Conservation (phyloP, 345 rosid genomes). For the Salix viminalis region DNA sequence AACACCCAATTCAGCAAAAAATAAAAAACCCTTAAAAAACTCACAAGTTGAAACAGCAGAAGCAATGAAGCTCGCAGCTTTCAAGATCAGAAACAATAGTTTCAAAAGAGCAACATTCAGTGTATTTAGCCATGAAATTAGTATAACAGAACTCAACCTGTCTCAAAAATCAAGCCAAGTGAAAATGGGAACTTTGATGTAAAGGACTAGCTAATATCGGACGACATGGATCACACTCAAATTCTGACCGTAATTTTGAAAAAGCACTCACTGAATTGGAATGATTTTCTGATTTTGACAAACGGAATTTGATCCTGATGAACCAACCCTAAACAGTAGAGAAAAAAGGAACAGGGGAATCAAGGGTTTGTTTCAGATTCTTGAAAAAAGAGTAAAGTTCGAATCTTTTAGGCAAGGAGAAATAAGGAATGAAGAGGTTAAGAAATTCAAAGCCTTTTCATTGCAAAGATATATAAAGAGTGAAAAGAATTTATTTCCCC, state of each 20-base stretch:
- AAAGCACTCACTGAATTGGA: neutral
- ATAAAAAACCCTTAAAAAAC: neutral
- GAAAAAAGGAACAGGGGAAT: neutral
- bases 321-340: neutral
- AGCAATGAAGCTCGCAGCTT: conserved; percentile 7
- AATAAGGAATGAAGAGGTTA: neutral
- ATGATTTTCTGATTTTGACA: neutral
- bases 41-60: conserved; percentile 6
- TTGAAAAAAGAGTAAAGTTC: conserved; percentile 2
- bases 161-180: neutral
- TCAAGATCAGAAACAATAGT: conserved; percentile 9
- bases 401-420: conserved; percentile 13
- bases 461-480: neutral
- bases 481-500: neutral
- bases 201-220: conserved; percentile 65
- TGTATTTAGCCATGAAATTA: conserved; percentile 18
- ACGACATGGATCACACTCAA: conserved; percentile 60
- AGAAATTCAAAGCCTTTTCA: neutral
- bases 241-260: conserved; percentile 5
- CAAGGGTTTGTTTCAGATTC: neutral
- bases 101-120: conserved; percentile 1
- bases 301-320: neutral
- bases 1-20: conserved; percentile 3
- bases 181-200: neutral
- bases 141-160: neutral